Evolutionary conservation across 2,329 filamentous ascomycete species (phyloP).

Genomic region (Calycina herbarum): DNA sequence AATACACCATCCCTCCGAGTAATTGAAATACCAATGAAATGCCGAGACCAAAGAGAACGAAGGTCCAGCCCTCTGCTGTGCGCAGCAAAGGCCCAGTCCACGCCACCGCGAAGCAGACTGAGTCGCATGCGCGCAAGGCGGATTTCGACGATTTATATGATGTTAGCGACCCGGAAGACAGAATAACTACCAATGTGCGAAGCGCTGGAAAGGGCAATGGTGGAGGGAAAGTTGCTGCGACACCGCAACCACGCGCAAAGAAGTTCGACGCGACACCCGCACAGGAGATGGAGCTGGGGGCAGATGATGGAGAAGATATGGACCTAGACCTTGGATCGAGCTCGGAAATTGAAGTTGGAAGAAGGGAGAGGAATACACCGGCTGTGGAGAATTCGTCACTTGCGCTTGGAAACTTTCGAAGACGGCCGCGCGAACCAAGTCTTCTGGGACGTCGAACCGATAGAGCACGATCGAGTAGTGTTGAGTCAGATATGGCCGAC

Average conservation of each 20-base stretch:
- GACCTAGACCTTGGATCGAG: slow-evolving; percentile 30
- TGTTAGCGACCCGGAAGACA: slow-evolving; percentile 34
- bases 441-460: slow-evolving; percentile 30
- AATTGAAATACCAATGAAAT: slow-evolving; percentile 23
- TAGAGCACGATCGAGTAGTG: slow-evolving; percentile 35
- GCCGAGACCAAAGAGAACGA: slow-evolving; percentile 39
- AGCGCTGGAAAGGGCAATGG: slow-evolving; percentile 23
- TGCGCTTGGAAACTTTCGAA: slow-evolving; percentile 55
- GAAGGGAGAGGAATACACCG: slow-evolving; percentile 29
- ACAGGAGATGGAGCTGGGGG: slow-evolving; percentile 8
- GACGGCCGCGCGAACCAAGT: slow-evolving; percentile 53
- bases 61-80: slow-evolving; percentile 35
- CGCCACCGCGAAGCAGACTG: slow-evolving; percentile 12
- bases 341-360: slow-evolving; percentile 34
- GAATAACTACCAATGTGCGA: slow-evolving; percentile 19
- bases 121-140: slow-evolving; percentile 16
- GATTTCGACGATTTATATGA: slow-evolving; percentile 35
- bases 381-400: slow-evolving; percentile 40
- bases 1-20: not conserved
- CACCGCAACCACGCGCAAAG: slow-evolving; percentile 7
- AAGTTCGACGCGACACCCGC: not conserved
- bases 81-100: slow-evolving; percentile 23
- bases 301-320: slow-evolving; percentile 12
- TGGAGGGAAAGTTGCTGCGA: slow-evolving; percentile 23
- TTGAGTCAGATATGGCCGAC: slow-evolving; percentile 35